Evolutionary conservation across 1,139 yeast species (phyloP).

Genomic region (Debaryomycetaceae sp.): DNA sequence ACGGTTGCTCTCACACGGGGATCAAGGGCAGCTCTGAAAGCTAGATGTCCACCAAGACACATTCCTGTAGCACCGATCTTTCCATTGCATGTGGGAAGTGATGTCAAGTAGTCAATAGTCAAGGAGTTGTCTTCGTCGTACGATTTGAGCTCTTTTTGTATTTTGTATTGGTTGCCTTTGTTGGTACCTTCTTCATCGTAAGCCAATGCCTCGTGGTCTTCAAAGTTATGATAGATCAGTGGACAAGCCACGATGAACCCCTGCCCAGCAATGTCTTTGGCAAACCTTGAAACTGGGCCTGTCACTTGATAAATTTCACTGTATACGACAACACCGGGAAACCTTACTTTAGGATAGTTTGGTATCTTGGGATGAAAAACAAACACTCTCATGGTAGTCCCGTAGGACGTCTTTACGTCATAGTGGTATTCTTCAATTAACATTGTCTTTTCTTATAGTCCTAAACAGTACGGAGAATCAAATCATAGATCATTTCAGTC

Average conservation of each 20-base stretch:
- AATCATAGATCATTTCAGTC: too few species aligned
- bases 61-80: slow-evolving; percentile 80
- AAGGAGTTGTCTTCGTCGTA: slow-evolving; percentile 74
- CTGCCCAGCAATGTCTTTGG: slow-evolving; percentile 73
- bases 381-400: slow-evolving; percentile 65
- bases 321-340: slow-evolving; percentile 77
- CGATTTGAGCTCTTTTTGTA: slow-evolving; percentile 62
- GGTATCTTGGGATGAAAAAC: slow-evolving; percentile 67
- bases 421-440: slow-evolving; percentile 62
- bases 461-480: background rate
- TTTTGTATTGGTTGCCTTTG: slow-evolving; percentile 65
- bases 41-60: slow-evolving; percentile 86
- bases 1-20: slow-evolving; percentile 64
- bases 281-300: slow-evolving; percentile 76
- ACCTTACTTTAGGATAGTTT: slow-evolving; percentile 70
- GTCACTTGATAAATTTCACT: slow-evolving; percentile 81
- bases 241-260: slow-evolving; percentile 80
- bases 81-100: slow-evolving; percentile 65
- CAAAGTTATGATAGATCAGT: slow-evolving; percentile 74
- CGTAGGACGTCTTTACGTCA: slow-evolving; percentile 64
- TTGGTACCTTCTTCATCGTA: slow-evolving; percentile 78
- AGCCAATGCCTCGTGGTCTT: slow-evolving; percentile 57
- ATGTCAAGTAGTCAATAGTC: slow-evolving; percentile 58
- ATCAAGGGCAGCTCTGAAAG: slow-evolving; percentile 70
- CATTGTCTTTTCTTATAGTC: slow-evolving; percentile 32